Evolutionary conservation across 805 yeast genomes (phyloP).

Genomic region (Wickerhamomyces ciferrii): DNA sequence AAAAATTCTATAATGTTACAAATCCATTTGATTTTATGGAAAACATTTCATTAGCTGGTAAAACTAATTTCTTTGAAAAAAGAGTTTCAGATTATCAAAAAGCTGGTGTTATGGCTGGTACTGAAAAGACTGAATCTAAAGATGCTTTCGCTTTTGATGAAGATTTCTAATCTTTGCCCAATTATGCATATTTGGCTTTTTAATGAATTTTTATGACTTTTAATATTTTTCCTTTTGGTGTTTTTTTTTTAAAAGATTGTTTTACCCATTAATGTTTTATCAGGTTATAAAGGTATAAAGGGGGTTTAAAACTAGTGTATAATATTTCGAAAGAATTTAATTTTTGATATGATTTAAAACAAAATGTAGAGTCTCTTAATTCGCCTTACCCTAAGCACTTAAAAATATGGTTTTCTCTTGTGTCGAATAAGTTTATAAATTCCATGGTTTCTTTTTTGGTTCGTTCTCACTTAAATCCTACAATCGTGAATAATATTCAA

Average conservation of each 20-base stretch:
- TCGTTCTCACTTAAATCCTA: no score
- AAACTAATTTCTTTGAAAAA: slow-evolving; percentile 98
- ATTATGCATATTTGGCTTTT: background rate
- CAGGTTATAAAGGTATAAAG: background rate
- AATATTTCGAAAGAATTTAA: background rate
- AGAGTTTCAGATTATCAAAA: slow-evolving; percentile 98
- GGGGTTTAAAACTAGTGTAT: background rate
- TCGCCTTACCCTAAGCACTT: no score
- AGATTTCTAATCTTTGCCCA: slow-evolving; percentile 60
- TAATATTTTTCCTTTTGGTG: background rate
- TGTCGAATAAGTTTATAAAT: no score
- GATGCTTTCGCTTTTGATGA: slow-evolving; percentile 82
- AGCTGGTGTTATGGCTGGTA: slow-evolving; percentile 95
- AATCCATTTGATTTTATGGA: slow-evolving; percentile 99
- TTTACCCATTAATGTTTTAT: background rate
- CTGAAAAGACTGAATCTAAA: slow-evolving; percentile 41
- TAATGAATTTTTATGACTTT: slow-evolving; percentile 5
- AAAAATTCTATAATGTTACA: slow-evolving; percentile 78
- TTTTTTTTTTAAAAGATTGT: background rate
- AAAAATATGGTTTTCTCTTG: no score
- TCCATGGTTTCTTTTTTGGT: no score
- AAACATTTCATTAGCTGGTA: slow-evolving; percentile 96
- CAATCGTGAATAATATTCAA: no score
- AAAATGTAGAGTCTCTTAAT: no score
- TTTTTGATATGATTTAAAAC: background rate